Percentiles rank a stretch among this genome's conserved stretches.
phyloP scores from a whole-genome alignment of 257 asterid species.

The Salvia splendens region DNA sequence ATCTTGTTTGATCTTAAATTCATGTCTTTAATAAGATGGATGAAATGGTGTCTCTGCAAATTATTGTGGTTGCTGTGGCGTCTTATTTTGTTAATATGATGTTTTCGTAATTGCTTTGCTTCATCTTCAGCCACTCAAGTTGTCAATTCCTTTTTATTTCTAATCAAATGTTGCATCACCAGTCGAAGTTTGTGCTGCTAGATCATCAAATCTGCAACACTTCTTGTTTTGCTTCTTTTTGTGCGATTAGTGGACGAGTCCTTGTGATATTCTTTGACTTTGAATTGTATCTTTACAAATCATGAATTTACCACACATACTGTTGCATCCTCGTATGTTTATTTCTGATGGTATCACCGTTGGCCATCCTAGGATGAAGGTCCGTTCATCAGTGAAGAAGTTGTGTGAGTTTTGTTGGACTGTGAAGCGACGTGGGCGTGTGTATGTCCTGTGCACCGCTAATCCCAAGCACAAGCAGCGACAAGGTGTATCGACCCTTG shows the following conservation, averaged over 20 bases:
- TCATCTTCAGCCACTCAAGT: too few species aligned
- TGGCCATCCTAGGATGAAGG: conserved; percentile 72
- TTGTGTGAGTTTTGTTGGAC: conserved; percentile 89
- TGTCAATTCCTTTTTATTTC: too few species aligned
- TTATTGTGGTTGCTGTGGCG: too few species aligned
- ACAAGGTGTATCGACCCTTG: conserved; percentile 82
- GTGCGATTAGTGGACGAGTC: background rate
- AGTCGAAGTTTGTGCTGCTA: too few species aligned
- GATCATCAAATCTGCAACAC: too few species aligned
- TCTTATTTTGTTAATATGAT: too few species aligned
- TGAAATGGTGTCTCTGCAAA: too few species aligned
- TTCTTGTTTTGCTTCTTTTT: background rate
- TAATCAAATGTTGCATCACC: too few species aligned
- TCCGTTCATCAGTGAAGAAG: conserved; percentile 91
- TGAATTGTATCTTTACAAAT: conserved; percentile 8
- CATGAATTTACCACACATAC: background rate
- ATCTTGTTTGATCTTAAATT: conserved; percentile 9
- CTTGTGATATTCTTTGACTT: background rate
- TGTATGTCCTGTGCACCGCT: conserved; percentile 77
- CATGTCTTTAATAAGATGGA: background rate
- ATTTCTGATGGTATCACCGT: background rate
- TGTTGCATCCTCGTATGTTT: background rate
- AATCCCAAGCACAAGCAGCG: conserved; percentile 99
- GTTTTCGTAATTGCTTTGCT: too few species aligned
- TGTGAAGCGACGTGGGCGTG: conserved; percentile 88